Base-by-base conservation (phyloP, 106 monocot genomes). In the Narthecium ossifragum region DNA sequence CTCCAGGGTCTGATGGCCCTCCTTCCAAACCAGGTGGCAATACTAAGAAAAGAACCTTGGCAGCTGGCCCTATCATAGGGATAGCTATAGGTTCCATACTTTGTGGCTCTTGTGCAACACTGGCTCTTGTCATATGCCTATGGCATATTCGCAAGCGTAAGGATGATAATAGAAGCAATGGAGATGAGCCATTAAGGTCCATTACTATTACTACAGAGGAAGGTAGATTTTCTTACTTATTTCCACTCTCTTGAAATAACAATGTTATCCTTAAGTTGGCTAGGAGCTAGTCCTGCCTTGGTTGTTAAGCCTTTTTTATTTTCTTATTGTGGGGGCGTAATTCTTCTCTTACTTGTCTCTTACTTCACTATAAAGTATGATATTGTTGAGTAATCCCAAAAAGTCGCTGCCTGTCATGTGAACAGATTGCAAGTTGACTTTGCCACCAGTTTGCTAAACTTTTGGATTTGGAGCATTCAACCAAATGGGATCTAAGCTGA, bases 71-170 rank as follows among this genome's bases (percentile, higher is more conserved):
- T 27, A 10, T 81, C 12, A 43, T 73, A 27, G 80, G 77, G 25
- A 80, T 80, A 40, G 53, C 68, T 34, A 18, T 66, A 10, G 80
- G 85, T 26, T 80, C 77, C 46, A 49, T 74, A 45, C 17, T 62
- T 37, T 59, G 46, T 13, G 70, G 46, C 6, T 54, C 72, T 22
- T 63, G 58, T 43, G 58, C 71, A 31, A 27, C 54, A 70, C 45
- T 86, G n/a, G 57, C 54, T 36, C 25, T 62, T 38, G 50, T 74
- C 40, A 51, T 67, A 20, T 77, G 62, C 51, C 34, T 64, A 30
- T 31, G 45, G 18, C 60, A 43, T 46, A 18, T 57, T 36, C 41
- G 8, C 18, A 77, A 67, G 46, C 36, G 47, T n/a, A 80, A 60
- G 26, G 63, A 58, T 47, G 59, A 30, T 13, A 26, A 5, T 18